Evolutionary conservation across 495 filamentous ascomycete genomes (phyloP).

Genomic region (Penicillium argentinense): DNA sequence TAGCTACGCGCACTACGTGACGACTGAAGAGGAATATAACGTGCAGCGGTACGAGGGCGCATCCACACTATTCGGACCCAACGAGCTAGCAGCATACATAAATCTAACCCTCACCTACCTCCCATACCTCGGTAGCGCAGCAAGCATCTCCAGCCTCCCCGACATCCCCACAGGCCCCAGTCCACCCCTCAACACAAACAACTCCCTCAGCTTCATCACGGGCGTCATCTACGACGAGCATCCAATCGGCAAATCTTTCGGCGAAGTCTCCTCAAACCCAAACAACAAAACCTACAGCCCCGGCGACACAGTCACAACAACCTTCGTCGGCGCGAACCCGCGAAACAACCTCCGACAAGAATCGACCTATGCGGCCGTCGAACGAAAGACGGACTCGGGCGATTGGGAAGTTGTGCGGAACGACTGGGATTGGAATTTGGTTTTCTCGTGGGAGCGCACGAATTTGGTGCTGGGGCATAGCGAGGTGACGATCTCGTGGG

Average conservation of each 20-base stretch:
- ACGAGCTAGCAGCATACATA: constrained; percentile 87
- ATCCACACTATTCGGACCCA: constrained; percentile 91
- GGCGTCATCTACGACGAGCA: constrained; percentile 74
- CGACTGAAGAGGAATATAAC: constrained; percentile 87
- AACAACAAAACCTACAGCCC: constrained; percentile 46
- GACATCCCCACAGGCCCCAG: constrained; percentile 55
- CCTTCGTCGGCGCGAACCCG: constrained; percentile 87
- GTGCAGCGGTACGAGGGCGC: constrained; percentile 95
- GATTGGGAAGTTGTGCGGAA: constrained; percentile 63
- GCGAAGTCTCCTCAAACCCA: constrained; percentile 67
- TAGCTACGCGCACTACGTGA: constrained; percentile 93
- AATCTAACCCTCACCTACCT: constrained; percentile 75
- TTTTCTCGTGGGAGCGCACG: constrained; percentile 65
- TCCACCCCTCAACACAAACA: constrained; percentile 82
- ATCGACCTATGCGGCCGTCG: constrained; percentile 76
- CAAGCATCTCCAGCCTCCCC: constrained; percentile 46
- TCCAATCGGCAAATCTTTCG: constrained; percentile 71
- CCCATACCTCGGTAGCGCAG: constrained; percentile 57
- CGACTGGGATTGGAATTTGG: constrained; percentile 28
- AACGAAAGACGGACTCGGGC: constrained; percentile 52
- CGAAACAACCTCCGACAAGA: constrained; percentile 82
- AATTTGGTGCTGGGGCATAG: constrained; percentile 72
- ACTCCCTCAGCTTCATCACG: constrained; percentile 76
- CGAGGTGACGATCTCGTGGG: constrained; percentile 78
- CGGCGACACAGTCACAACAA: constrained; percentile 59